These are phyloP conservation scores for Sphagnum fallax DNA, from an alignment of 228 moss, liverwort and hornwort genomes.

Conservation along the genomic window DNA sequence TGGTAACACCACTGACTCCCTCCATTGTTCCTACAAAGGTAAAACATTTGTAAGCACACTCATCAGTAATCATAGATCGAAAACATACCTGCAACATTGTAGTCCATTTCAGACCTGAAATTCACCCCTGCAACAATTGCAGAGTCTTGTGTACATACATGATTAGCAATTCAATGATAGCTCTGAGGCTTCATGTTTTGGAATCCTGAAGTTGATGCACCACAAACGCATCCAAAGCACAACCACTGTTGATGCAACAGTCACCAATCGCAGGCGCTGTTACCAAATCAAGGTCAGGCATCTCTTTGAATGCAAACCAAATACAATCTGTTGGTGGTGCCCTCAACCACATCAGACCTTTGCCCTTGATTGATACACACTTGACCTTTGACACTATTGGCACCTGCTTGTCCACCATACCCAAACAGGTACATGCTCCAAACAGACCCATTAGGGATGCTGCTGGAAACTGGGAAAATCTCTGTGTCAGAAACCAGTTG, in stretches of 20 bases:
- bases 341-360: conserved; percentile 32
- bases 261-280: conserved; percentile 53
- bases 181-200: too few species aligned
- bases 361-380: conserved; percentile 36
- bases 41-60: too few species aligned
- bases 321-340: conserved; percentile 48
- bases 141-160: too few species aligned
- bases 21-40: conserved; percentile 52
- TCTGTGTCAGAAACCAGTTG: not conserved
- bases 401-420: conserved; percentile 15
- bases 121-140: too few species aligned
- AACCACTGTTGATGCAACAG: conserved; percentile 39
- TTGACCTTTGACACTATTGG: conserved; percentile 39
- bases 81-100: too few species aligned
- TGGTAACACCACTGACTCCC: conserved; percentile 75
- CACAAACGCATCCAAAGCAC: conserved; percentile 31
- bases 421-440: too few species aligned
- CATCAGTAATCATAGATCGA: too few species aligned
- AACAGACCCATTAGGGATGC: too few species aligned
- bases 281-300: conserved; percentile 34
- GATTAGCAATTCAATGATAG: too few species aligned
- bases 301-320: conserved; percentile 41
- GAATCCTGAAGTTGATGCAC: conserved; percentile 41
- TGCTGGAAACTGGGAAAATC: too few species aligned
- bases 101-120: too few species aligned